Conservation (phyloP, 1,139 yeast genomes). For the Geotrichum reessii region DNA sequence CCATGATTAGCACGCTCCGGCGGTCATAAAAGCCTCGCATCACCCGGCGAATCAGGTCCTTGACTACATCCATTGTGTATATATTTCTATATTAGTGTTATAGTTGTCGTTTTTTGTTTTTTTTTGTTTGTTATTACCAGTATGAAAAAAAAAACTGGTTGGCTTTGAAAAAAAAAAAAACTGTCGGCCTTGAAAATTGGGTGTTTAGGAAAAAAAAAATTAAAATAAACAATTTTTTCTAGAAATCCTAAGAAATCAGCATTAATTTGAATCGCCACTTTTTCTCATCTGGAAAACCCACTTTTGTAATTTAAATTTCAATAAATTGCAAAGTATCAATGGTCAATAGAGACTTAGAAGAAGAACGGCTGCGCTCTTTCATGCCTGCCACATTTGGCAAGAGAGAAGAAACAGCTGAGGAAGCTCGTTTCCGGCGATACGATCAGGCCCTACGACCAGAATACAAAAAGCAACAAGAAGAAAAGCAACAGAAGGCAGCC, state of each 20-base stretch:
- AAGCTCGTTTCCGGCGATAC: slow-evolving; percentile 3
- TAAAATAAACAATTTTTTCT: neutral
- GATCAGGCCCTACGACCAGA: slow-evolving; percentile 13
- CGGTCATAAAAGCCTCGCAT: slow-evolving; percentile 83
- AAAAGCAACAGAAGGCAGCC: neutral
- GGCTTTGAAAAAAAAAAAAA: neutral
- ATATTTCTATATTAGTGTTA: neutral
- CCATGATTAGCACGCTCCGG: slow-evolving; percentile 77
- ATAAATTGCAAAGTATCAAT: neutral
- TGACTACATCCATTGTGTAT: slow-evolving; percentile 36
- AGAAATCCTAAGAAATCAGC: too few relatives aligned
- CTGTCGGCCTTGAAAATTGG: neutral
- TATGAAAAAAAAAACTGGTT: neutral
- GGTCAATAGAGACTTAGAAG: slow-evolving; percentile 1
- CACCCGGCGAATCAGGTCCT: slow-evolving; percentile 49
- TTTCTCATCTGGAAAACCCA: too few relatives aligned
- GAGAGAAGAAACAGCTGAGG: slow-evolving; percentile 1
- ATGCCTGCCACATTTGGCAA: slow-evolving; percentile 17
- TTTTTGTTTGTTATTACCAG: too few relatives aligned
- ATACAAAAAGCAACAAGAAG: slow-evolving; percentile 6
- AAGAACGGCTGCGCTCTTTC: neutral
- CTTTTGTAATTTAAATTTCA: too few relatives aligned
- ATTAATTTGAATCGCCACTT: neutral
- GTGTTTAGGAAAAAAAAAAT: neutral
- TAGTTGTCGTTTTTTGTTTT: neutral